Evolutionary conservation across 2,329 filamentous ascomycete genomes (phyloP).

Genomic region (Fusarium bactridioides): DNA sequence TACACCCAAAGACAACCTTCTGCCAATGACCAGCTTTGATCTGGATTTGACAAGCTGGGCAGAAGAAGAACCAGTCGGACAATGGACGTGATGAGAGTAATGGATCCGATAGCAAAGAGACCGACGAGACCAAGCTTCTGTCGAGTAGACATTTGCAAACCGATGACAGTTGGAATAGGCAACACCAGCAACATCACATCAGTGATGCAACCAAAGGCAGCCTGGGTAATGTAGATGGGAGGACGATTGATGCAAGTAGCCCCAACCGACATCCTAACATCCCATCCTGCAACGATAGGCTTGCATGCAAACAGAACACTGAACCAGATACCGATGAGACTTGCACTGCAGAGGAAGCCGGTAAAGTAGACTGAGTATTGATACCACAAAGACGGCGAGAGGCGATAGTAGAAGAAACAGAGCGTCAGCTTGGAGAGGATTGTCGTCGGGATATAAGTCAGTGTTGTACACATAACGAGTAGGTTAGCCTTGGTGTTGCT

Average conservation of each 20-base stretch:
- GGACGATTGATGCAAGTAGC: conserved; percentile 7
- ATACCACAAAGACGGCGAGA: conserved; percentile 6
- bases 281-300: not conserved
- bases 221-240: conserved; percentile 7
- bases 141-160: not conserved
- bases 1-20: conserved; percentile 16
- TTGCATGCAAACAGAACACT: conserved; percentile 13
- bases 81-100: conserved; percentile 3
- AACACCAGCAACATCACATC: not conserved
- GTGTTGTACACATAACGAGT: conserved; percentile 6
- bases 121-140: conserved; percentile 1
- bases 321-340: not conserved
- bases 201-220: conserved; percentile 7
- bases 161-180: not conserved
- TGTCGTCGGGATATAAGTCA: conserved; percentile 7
- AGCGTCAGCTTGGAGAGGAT: conserved; percentile 6
- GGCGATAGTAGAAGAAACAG: conserved; percentile 16
- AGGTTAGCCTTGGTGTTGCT: not conserved
- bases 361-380: conserved; percentile 7
- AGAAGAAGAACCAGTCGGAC: not conserved
- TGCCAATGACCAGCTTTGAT: conserved; percentile 7
- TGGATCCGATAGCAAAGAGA: conserved; percentile 1
- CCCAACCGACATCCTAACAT: not conserved
- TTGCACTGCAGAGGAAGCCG: not conserved
- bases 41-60: not conserved